A percentile compares a stretch with the other conserved stretches of the same genome.
phyloP scores from a whole-genome alignment of 108 stramenopile species.

The Mayamaea pseudoterrestris region DNA sequence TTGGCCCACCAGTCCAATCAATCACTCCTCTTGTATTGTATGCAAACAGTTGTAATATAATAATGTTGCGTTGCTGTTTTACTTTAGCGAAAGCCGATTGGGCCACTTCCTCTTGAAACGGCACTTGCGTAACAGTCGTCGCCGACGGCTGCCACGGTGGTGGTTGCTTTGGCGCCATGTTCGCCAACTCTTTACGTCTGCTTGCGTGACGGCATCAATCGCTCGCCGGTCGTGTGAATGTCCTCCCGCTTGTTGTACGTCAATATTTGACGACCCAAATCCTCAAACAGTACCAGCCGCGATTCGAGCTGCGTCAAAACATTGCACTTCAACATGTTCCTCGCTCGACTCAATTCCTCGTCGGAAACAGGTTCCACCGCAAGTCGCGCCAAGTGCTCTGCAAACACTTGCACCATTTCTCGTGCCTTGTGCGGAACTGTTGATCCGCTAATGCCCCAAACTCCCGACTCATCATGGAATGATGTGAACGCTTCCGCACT shows the following conservation, averaged over 20 bases:
- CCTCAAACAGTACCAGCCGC: constrained; percentile 89
- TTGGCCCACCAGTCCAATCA: no score
- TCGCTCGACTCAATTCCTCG: constrained; percentile 85
- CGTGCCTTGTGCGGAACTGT: constrained; percentile 33
- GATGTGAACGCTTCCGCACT: constrained; percentile 84
- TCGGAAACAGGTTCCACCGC: constrained; percentile 52
- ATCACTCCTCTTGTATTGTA: no score
- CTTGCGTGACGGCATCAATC: constrained; percentile 88
- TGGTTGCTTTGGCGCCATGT: constrained; percentile 42
- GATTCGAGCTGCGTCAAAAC: constrained; percentile 96
- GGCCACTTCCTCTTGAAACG: constrained; percentile 55
- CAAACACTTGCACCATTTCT: constrained; percentile 63
- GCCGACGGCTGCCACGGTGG: constrained; percentile 79
- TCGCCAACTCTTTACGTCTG: constrained; percentile 69
- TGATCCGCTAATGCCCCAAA: constrained; percentile 84
- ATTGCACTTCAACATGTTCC: constrained; percentile 96
- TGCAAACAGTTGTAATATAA: no score
- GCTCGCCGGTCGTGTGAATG: constrained; percentile 70
- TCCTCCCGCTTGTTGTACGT: constrained; percentile 87
- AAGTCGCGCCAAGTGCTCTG: constrained; percentile 68
- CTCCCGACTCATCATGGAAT: constrained; percentile 83
- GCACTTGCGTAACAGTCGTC: constrained; percentile 48
- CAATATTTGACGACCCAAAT: constrained; percentile 91
- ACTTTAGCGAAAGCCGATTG: constrained; percentile 30
- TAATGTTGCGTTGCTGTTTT: neutral